phyloP scores from a whole-genome alignment of 2,329 filamentous ascomycete genomes.

The Chrysoporthe deuterocubensis region DNA sequence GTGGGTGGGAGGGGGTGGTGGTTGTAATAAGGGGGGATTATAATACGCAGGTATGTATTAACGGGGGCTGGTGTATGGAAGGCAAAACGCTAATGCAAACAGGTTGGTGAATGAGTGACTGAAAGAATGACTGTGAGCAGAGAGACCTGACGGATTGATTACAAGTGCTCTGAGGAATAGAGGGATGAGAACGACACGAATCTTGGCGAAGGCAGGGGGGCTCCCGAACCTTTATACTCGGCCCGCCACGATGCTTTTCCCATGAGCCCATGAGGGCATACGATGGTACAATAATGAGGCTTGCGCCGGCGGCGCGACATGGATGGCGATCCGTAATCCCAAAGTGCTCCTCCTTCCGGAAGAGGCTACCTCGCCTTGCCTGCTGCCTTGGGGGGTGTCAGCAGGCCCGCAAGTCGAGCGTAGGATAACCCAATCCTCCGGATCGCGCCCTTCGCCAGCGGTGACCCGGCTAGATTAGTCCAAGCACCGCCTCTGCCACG shows the following conservation, averaged over 20 bases:
- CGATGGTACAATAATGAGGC: background rate
- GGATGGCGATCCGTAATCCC: background rate
- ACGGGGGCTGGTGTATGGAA: background rate
- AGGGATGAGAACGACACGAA: background rate
- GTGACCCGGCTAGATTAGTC: too few species aligned
- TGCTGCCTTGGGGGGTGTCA: background rate
- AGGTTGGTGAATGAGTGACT: background rate
- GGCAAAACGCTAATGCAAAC: background rate
- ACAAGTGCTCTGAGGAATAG: background rate
- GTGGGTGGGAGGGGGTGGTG: background rate
- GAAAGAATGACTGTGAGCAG: background rate
- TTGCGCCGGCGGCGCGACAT: background rate
- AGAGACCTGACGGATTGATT: background rate
- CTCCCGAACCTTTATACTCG: background rate
- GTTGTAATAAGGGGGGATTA: background rate
- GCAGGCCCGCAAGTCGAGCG: too few species aligned
- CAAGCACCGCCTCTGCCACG: too few species aligned
- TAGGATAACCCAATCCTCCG: too few species aligned
- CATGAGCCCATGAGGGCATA: background rate
- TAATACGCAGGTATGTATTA: background rate
- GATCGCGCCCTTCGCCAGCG: too few species aligned
- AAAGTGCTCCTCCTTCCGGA: background rate
- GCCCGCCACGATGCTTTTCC: background rate
- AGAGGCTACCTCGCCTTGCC: background rate
- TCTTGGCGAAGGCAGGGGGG: too few species aligned